Evolutionary conservation across 768 basidiomycete genomes (phyloP), one percentile per base, ranked within the genome.

Genomic region (Cantharellus cinnabarinus): DNA sequence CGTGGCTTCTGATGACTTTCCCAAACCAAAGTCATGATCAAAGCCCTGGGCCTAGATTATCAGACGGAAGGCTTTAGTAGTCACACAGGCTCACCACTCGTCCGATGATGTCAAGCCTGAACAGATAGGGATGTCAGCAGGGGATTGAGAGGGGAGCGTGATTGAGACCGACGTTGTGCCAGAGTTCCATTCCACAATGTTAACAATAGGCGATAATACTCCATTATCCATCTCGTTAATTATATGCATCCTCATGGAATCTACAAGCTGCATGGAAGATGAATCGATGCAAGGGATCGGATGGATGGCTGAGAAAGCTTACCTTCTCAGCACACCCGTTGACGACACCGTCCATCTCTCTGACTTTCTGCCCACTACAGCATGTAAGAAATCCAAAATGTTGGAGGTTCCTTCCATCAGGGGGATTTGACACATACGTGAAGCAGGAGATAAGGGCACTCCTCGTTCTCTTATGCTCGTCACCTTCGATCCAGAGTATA

Each of bases 401-500:
- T n/a, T 29, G 20, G 20, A 29, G 20, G 20, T 29, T 29, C 20
- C 20, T 1, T 29, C 20, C 20, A 29, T 29, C 20, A 29, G 20
- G 20, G 20, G 20, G 20, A 29, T 29, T 29, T 29, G 20, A 29
- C 20, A 29, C 20, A 29, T 29, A 29, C 20, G 64, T 64, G 48
- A 68, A 63, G 2, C 60, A 60, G 5, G 59, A 60, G n/a, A 57
- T 62, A 53, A 65, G 62, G 41, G 64, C 62, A 29, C 57, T 54
- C 15, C 62, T 63, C 62, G 66, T 64, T 35, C 61, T 58, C 58
- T 64, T 68, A 65, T 69, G 68, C 44, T 68, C 66, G 10, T 66
- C 65, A 60, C 68, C 67, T 57, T 69, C 68, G 29, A 67, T 67
- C 68, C 68, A 69, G 35, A 67, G 64, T 39, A 69, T 60, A 42